Conservation (phyloP, 352 stramenopile species). For the Pythium volutum region DNA sequence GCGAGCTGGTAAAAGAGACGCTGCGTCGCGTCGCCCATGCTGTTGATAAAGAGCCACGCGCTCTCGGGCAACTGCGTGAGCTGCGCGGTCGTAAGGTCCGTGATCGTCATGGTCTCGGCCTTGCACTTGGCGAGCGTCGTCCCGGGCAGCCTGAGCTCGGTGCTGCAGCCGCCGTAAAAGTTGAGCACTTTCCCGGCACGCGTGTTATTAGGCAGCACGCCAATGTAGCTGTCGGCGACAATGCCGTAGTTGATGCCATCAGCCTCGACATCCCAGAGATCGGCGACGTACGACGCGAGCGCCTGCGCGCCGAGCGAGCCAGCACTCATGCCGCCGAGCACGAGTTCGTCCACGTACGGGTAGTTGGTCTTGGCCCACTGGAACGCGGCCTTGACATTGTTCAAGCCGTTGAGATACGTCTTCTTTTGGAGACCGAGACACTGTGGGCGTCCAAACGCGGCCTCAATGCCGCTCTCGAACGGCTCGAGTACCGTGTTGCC, state of each 20-base stretch:
- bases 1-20: constrained; percentile 62
- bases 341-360: constrained; percentile 20
- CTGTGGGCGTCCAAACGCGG: constrained; percentile 33
- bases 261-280: constrained; percentile 44
- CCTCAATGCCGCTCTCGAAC: constrained; percentile 36
- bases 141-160: constrained; percentile 34
- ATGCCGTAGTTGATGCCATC: constrained; percentile 45
- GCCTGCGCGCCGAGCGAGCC: constrained; percentile 48
- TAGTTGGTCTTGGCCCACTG: constrained; percentile 25
- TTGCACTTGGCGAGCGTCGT: constrained; percentile 19
- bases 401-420: constrained; percentile 21
- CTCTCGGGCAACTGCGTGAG: constrained; percentile 37
- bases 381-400: constrained; percentile 18
- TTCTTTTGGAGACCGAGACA: constrained; percentile 46
- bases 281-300: constrained; percentile 38
- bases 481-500: constrained; percentile 31
- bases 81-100: constrained; percentile 41
- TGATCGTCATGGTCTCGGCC: constrained; percentile 23
- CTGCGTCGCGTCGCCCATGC: constrained; percentile 50
- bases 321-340: constrained; percentile 25
- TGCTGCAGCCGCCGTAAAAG: constrained; percentile 51
- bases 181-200: constrained; percentile 44
- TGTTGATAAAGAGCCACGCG: constrained; percentile 63
- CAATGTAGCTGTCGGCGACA: constrained; percentile 59
- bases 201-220: constrained; percentile 43